Conservation (phyloP, 345 rosid species). For the Rhodamnia argentea region DNA sequence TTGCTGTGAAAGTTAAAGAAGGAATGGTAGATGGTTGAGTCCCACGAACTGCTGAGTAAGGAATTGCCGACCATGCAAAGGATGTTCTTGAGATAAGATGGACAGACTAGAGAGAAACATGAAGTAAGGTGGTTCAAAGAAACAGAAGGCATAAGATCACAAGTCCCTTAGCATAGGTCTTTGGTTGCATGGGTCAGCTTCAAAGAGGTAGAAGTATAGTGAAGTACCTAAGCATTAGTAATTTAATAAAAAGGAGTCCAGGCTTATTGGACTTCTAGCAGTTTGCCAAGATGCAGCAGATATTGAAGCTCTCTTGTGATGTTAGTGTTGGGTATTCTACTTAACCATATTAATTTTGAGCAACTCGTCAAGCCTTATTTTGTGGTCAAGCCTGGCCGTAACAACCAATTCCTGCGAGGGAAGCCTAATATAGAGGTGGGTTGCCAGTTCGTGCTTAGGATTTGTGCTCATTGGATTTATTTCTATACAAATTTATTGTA, state of each 20-base stretch:
- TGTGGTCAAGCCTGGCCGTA: neutral
- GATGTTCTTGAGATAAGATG: neutral
- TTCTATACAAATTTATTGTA: neutral
- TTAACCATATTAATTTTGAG: neutral
- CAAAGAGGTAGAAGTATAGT: neutral
- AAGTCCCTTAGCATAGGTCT: neutral
- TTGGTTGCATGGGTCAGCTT: neutral
- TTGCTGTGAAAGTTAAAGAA: neutral
- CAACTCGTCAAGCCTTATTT: neutral
- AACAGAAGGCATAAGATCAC: neutral
- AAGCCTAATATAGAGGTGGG: neutral
- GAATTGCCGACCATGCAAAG: neutral
- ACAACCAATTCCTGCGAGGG: neutral
- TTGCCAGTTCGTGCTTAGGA: neutral
- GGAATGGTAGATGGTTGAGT: neutral
- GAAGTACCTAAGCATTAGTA: neutral
- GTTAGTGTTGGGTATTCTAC: neutral
- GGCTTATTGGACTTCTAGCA: neutral
- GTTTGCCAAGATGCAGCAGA: neutral
- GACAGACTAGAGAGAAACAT: neutral
- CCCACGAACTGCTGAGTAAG: neutral
- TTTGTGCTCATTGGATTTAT: neutral
- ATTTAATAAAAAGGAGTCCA: neutral
- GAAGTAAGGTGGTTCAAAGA: neutral
- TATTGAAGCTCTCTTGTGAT: neutral